Evolutionary conservation across 352 stramenopile genomes (phyloP).

Genomic region (Globisporangium recalcitrans): DNA sequence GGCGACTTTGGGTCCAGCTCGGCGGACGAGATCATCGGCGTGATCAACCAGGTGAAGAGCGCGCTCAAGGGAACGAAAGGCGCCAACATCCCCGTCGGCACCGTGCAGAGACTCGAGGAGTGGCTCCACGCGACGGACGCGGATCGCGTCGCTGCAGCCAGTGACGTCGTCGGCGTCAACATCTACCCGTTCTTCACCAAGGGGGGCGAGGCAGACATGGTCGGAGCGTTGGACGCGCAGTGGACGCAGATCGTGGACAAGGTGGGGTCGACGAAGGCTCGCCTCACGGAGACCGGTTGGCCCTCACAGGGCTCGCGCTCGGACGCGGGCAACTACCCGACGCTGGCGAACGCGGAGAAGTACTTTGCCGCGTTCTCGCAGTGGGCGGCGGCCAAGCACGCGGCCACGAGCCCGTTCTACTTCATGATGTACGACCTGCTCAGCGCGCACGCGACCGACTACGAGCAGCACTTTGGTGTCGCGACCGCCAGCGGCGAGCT

Average conservation of each 20-base stretch:
- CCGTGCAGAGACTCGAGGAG: slow-evolving; percentile 66
- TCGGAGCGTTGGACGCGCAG: slow-evolving; percentile 27
- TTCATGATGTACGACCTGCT: slow-evolving; percentile 20
- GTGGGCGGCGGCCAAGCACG: neutral
- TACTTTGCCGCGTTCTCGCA: slow-evolving; percentile 7
- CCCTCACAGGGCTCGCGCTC: slow-evolving; percentile 19
- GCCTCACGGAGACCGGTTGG: slow-evolving; percentile 37
- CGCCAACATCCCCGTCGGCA: slow-evolving; percentile 25
- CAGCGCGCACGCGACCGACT: slow-evolving; percentile 5
- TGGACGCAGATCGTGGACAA: slow-evolving; percentile 23
- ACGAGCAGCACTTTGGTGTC: slow-evolving; percentile 16
- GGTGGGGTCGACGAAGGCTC: slow-evolving; percentile 22
- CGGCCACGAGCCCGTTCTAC: slow-evolving; percentile 7
- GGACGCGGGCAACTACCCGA: slow-evolving; percentile 17
- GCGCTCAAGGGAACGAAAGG: slow-evolving; percentile 17
- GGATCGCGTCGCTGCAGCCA: slow-evolving; percentile 21
- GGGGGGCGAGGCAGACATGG: slow-evolving; percentile 19
- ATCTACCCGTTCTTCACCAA: slow-evolving; percentile 76
- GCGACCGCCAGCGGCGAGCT: slow-evolving; percentile 2
- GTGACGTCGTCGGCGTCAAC: slow-evolving; percentile 44
- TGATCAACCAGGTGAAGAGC: slow-evolving; percentile 28
- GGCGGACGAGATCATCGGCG: slow-evolving; percentile 21
- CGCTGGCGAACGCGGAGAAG: slow-evolving; percentile 1
- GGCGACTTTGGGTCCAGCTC: slow-evolving; percentile 20
- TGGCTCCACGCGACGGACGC: slow-evolving; percentile 37